Conservation (phyloP, 1,284 basidiomycete genomes). For the Fomitopsis palustris region DNA sequence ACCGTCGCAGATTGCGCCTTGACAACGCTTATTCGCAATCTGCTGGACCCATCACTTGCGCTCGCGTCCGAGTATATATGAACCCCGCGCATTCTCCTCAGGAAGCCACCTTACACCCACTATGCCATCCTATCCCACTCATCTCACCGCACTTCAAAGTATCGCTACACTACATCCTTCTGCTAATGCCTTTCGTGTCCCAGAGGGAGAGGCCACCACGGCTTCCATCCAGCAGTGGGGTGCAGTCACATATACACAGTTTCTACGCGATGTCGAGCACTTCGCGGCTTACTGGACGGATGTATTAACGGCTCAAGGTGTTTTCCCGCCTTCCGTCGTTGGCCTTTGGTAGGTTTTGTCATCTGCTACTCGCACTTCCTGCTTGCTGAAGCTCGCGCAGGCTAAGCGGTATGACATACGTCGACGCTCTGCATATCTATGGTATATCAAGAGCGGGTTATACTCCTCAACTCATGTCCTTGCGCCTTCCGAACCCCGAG, state of each 20-base stretch:
- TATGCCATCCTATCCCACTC: conserved; percentile 33
- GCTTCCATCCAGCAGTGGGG: conserved; percentile 41
- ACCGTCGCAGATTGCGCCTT: not conserved
- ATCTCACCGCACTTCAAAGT: conserved; percentile 48
- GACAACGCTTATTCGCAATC: conserved; percentile 2
- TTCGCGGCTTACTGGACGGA: conserved; percentile 54
- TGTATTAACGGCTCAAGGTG: conserved; percentile 37
- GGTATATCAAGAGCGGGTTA: conserved; percentile 69
- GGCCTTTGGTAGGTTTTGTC: conserved; percentile 54
- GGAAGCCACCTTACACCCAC: conserved; percentile 13
- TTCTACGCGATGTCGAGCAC: conserved; percentile 50
- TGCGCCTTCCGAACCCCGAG: conserved; percentile 63
- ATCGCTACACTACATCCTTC: conserved; percentile 41
- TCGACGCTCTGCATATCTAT: conserved; percentile 67
- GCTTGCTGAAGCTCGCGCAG: conserved; percentile 30
- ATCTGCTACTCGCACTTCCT: conserved; percentile 7
- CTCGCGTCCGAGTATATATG: conserved; percentile 2
- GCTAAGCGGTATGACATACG: conserved; percentile 65
- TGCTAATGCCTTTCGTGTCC: conserved; percentile 47
- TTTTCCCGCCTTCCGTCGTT: conserved; percentile 53
- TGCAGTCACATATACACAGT: conserved; percentile 49
- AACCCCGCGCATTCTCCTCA: not conserved
- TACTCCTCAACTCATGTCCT: conserved; percentile 68
- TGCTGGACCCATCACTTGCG: not conserved
- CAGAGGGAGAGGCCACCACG: conserved; percentile 34